phyloP scores from a whole-genome alignment of 225 moss, liverwort and hornwort species.

The Sphagnum contortum region DNA sequence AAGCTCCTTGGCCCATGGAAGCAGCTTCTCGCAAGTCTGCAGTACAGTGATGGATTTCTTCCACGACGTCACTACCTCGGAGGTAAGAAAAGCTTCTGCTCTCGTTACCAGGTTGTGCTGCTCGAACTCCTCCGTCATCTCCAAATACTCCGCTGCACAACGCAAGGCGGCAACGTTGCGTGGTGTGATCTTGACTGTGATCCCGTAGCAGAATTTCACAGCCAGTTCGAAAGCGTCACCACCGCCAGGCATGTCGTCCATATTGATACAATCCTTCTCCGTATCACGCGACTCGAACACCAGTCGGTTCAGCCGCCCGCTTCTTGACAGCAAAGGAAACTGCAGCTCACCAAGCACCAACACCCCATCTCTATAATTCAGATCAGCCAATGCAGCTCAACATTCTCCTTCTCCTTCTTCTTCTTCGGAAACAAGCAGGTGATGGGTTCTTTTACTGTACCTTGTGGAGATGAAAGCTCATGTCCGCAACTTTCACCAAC shows the following conservation, averaged over 20 bases:
- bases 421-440: no score
- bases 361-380: neutral
- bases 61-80: slow-evolving; percentile 69
- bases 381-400: slow-evolving; percentile 84
- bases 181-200: slow-evolving; percentile 56
- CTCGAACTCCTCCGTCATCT: slow-evolving; percentile 68
- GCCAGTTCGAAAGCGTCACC: slow-evolving; percentile 73
- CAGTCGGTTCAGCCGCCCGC: slow-evolving; percentile 61
- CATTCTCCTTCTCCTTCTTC: slow-evolving; percentile 4
- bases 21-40: slow-evolving; percentile 62
- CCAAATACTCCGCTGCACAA: slow-evolving; percentile 69
- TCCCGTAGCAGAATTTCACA: slow-evolving; percentile 83
- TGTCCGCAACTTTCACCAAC: slow-evolving; percentile 71
- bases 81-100: slow-evolving; percentile 63
- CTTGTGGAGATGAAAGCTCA: slow-evolving; percentile 94
- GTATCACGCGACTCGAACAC: slow-evolving; percentile 74
- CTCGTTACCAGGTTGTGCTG: slow-evolving; percentile 70
- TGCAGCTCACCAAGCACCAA: slow-evolving; percentile 28
- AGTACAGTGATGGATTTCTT: slow-evolving; percentile 68
- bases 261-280: slow-evolving; percentile 64
- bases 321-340: slow-evolving; percentile 49
- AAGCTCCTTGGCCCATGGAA: slow-evolving; percentile 60
- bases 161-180: slow-evolving; percentile 66
- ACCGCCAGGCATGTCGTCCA: slow-evolving; percentile 72
- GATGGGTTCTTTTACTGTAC: slow-evolving; percentile 12